These are phyloP conservation scores for Boletellus ananas DNA, from an alignment of 768 basidiomycete genomes.

Conservation along the genomic window DNA sequence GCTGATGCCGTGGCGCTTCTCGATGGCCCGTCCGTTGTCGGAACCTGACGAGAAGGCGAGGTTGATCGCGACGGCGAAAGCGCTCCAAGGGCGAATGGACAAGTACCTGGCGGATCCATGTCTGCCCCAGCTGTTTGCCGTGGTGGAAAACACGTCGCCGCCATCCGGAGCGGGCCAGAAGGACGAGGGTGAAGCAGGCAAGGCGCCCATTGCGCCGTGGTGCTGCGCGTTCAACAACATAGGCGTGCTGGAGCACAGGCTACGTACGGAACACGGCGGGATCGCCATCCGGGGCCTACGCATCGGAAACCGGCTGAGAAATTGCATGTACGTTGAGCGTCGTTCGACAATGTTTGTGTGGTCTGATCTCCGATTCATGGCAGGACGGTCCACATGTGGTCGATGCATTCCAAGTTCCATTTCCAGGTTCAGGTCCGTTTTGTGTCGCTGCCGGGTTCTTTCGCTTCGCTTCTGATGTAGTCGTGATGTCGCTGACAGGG, in stretches of 20 bases:
- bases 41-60: slow-evolving; percentile 7
- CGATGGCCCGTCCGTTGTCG: slow-evolving; percentile 10
- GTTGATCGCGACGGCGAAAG: slow-evolving; percentile 10
- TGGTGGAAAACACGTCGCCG: not conserved
- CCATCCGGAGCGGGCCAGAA: not conserved
- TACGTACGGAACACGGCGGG: slow-evolving; percentile 3
- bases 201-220: slow-evolving; percentile 2
- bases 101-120: slow-evolving; percentile 14
- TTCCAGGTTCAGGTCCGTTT: slow-evolving; percentile 11
- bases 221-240: slow-evolving; percentile 11
- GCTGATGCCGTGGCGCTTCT: slow-evolving; percentile 14
- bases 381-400: slow-evolving; percentile 18
- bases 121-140: slow-evolving; percentile 9
- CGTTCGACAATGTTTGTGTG: not conserved
- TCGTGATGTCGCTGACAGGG: slow-evolving; percentile 6
- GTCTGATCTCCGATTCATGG: not conserved
- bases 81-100: slow-evolving; percentile 11
- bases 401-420: slow-evolving; percentile 13
- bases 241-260: slow-evolving; percentile 10
- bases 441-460: not conserved
- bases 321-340: slow-evolving; percentile 4
- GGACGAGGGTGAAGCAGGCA: not conserved
- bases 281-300: slow-evolving; percentile 1
- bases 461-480: not conserved
- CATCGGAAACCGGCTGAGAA: slow-evolving; percentile 10